phyloP scores from a whole-genome alignment of 2,329 filamentous ascomycete genomes.

The Helotiales sp. region DNA sequence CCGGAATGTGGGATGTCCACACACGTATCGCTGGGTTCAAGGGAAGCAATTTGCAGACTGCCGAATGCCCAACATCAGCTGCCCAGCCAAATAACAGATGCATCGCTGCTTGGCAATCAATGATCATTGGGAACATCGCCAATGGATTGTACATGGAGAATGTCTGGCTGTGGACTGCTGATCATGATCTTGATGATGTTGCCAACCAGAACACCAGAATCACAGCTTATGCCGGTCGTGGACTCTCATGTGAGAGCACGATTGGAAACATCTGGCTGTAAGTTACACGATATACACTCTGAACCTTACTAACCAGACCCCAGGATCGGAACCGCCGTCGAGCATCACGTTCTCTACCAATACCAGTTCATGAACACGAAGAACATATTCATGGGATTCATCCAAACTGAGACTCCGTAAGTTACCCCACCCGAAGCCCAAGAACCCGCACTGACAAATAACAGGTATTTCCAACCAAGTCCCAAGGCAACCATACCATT shows the following conservation, averaged over 20 bases:
- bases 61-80: slow-evolving; percentile 68
- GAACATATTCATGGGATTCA: slow-evolving; percentile 37
- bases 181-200: slow-evolving; percentile 47
- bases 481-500: slow-evolving; percentile 69
- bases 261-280: slow-evolving; percentile 55
- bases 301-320: slow-evolving; percentile 70
- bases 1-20: slow-evolving; percentile 56
- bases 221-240: slow-evolving; percentile 57
- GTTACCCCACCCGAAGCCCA: slow-evolving; percentile 42
- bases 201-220: slow-evolving; percentile 53
- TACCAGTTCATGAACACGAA: slow-evolving; percentile 51
- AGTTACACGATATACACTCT: slow-evolving; percentile 55
- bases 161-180: slow-evolving; percentile 54
- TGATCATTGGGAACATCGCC: slow-evolving; percentile 43
- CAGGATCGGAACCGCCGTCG: slow-evolving; percentile 60
- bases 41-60: slow-evolving; percentile 53
- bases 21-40: slow-evolving; percentile 51
- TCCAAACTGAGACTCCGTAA: slow-evolving; percentile 45
- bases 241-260: slow-evolving; percentile 41
- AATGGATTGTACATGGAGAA: slow-evolving; percentile 56
- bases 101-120: slow-evolving; percentile 44
- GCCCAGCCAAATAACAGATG: slow-evolving; percentile 46
- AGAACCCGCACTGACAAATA: background rate
- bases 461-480: slow-evolving; percentile 69
- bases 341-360: slow-evolving; percentile 59